phyloP scores from a whole-genome alignment of 164 flowering plant genomes.

The Chimonanthus salicifolius region DNA sequence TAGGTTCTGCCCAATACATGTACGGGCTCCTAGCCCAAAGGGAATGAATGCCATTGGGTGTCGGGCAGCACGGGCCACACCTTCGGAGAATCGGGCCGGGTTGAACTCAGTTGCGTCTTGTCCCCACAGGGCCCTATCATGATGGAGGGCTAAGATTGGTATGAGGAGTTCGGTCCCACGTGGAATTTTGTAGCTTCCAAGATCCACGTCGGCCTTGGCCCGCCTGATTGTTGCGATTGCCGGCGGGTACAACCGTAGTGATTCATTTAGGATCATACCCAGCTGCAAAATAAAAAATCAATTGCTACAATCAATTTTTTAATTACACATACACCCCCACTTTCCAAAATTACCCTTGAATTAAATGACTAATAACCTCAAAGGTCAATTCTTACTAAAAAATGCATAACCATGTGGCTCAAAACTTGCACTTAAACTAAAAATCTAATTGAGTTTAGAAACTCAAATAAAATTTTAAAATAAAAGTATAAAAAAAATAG shows the following conservation, averaged over 20 bases:
- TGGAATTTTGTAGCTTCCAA: constrained; percentile 65
- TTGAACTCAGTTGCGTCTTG: constrained; percentile 77
- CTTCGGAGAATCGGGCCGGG: constrained; percentile 70
- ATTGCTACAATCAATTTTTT: background rate
- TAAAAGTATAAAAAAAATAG: no score
- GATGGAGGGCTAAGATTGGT: constrained; percentile 93
- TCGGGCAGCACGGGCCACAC: constrained; percentile 72
- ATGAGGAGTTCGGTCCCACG: constrained; percentile 79
- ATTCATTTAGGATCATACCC: constrained; percentile 79
- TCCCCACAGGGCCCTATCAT: constrained; percentile 82
- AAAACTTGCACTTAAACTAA: no score
- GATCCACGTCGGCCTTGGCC: constrained; percentile 64
- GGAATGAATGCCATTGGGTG: constrained; percentile 91
- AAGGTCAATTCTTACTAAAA: no score
- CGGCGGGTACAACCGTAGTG: constrained; percentile 85
- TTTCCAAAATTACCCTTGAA: background rate
- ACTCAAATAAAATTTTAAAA: no score
- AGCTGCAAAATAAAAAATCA: constrained; percentile 46
- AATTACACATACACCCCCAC: background rate
- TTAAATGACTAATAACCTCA: background rate
- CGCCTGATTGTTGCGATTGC: constrained; percentile 76
- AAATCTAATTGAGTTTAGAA: no score
- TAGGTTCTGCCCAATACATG: constrained; percentile 83
- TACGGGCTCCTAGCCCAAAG: constrained; percentile 81
- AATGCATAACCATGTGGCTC: no score